Evolutionary conservation across 2,329 filamentous ascomycete species (phyloP).

Genomic region (Sporothrix euskadiensis): DNA sequence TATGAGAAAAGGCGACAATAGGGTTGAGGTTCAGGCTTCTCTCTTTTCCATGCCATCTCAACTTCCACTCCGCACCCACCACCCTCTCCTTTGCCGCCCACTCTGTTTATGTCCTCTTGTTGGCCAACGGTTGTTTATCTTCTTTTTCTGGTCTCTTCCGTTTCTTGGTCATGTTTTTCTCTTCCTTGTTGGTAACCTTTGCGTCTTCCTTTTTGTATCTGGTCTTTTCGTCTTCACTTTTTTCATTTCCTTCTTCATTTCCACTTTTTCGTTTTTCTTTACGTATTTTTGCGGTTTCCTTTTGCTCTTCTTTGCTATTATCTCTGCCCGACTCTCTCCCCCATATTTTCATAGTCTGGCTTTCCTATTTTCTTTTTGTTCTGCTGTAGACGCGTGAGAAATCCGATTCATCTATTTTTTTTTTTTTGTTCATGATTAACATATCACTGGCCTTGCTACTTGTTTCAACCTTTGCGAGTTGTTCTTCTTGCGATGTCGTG

Average conservation of each 20-base stretch:
- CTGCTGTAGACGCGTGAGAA: conserved; percentile 22
- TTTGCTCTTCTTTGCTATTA: conserved; percentile 3
- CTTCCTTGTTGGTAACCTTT: background rate
- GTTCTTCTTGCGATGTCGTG: background rate
- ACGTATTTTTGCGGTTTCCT: background rate
- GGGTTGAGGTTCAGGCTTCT: no score
- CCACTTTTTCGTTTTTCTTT: background rate
- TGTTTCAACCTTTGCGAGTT: background rate
- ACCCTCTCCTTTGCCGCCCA: background rate
- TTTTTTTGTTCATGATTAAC: background rate
- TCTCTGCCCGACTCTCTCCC: conserved; percentile 16
- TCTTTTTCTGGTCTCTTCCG: background rate
- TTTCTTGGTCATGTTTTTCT: background rate
- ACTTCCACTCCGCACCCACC: background rate
- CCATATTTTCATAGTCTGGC: conserved; percentile 17
- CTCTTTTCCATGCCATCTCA: background rate
- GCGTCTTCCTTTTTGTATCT: background rate
- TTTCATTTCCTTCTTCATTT: background rate
- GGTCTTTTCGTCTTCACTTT: background rate
- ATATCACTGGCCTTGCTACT: background rate
- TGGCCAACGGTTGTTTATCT: background rate
- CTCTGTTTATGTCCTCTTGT: background rate
- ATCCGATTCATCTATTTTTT: conserved; percentile 13
- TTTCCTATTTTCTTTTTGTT: background rate
- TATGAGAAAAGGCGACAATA: background rate